A percentile compares a stretch with the other conserved stretches of the same genome.
These are phyloP conservation scores for Bryum argenteum DNA, from an alignment of 225 moss, liverwort and hornwort genomes.

Conservation along the genomic window DNA sequence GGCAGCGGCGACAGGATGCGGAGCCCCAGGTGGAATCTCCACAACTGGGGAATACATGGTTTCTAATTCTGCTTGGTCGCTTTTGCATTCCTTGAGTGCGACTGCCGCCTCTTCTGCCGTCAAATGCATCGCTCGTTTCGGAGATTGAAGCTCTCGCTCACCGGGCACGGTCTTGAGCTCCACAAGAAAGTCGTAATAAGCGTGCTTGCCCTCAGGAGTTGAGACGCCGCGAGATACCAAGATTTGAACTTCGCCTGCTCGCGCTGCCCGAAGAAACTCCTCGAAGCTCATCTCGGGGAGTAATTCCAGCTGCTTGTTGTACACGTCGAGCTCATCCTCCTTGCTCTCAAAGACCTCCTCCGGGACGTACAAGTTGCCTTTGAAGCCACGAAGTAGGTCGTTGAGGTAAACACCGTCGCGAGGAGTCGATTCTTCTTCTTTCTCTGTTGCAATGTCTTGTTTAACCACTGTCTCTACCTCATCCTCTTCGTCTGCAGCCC, in stretches of 20 bases:
- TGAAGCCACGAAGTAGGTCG: constrained; percentile 83
- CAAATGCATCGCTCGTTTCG: constrained; percentile 89
- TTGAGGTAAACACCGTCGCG: constrained; percentile 68
- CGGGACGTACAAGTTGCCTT: constrained; percentile 87
- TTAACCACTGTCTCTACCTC: constrained; percentile 22
- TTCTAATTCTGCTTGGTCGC: constrained; percentile 87
- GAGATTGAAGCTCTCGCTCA: constrained; percentile 60
- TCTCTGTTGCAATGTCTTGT: constrained; percentile 25
- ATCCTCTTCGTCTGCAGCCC: constrained; percentile 17
- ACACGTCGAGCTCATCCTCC: constrained; percentile 66
- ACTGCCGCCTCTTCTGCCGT: constrained; percentile 64
- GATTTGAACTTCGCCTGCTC: constrained; percentile 67
- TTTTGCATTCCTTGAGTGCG: constrained; percentile 63
- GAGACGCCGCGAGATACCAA: constrained; percentile 77
- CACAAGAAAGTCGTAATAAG: constrained; percentile 87
- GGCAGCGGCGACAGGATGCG: constrained; percentile 80
- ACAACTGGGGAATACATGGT: constrained; percentile 74
- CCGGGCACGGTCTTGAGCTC: constrained; percentile 79
- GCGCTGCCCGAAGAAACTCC: constrained; percentile 64
- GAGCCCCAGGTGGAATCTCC: constrained; percentile 62
- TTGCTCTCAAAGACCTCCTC: constrained; percentile 78
- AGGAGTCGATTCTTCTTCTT: constrained; percentile 11
- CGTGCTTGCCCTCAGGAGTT: constrained; percentile 56
- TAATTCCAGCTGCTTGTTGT: constrained; percentile 54
- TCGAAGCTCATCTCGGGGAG: constrained; percentile 86